Conservation (phyloP, 148 eudicot genomes). For the Pharnaceum exiguum region DNA sequence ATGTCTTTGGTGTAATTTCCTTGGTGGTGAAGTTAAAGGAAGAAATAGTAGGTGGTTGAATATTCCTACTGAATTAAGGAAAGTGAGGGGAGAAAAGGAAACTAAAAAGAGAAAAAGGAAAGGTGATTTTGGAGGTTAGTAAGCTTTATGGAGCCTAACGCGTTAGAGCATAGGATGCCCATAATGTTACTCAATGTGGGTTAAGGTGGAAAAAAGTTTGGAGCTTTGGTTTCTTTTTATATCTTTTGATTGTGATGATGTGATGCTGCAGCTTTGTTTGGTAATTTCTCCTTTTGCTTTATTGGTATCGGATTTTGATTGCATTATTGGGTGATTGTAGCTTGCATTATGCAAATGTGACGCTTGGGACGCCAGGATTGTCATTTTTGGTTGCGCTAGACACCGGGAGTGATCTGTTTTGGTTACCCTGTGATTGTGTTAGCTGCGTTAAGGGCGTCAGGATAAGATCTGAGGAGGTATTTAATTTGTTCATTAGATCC, state of each 20-base stretch:
- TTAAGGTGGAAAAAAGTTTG: background rate
- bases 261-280: constrained; percentile 7
- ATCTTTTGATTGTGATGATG: background rate
- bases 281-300: background rate
- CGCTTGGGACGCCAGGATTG: constrained; percentile 69
- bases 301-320: background rate
- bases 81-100: constrained; percentile 1
- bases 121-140: constrained; percentile 7
- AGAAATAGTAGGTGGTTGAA: background rate
- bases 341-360: constrained; percentile 79
- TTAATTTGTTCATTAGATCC: no score
- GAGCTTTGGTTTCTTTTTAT: background rate
- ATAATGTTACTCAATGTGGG: constrained; percentile 16
- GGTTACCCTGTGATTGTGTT: constrained; percentile 88
- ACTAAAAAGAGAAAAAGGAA: no score
- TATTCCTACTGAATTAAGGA: constrained; percentile 4
- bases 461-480: constrained; percentile 40
- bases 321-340: constrained; percentile 29
- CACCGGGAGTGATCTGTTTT: constrained; percentile 87
- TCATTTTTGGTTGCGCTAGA: constrained; percentile 82
- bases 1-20: no score
- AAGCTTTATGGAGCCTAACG: constrained; percentile 4
- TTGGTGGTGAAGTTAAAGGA: background rate
- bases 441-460: constrained; percentile 44
- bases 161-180: constrained; percentile 25